phyloP scores from a whole-genome alignment of 208 protist species.

The Wallacemonas rigidus region DNA sequence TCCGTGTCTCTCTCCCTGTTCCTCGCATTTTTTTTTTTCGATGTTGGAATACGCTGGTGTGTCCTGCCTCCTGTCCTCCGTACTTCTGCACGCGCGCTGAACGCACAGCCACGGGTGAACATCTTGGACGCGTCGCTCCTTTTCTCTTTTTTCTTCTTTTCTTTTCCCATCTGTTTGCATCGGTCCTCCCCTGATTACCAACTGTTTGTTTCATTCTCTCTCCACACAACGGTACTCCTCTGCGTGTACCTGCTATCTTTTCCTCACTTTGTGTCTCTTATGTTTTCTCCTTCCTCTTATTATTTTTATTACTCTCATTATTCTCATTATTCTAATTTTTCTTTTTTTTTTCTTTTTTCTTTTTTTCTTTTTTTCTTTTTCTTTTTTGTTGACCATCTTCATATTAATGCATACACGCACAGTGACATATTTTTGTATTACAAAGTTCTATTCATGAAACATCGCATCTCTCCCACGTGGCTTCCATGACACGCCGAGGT shows the following conservation, averaged over 20 bases:
- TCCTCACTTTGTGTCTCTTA: neutral
- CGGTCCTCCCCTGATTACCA: no score
- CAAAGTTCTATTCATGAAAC: neutral
- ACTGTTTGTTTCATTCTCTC: no score
- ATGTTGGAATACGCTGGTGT: neutral
- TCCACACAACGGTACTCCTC: no score
- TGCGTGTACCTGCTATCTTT: no score
- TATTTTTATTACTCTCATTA: neutral
- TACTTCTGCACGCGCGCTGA: no score
- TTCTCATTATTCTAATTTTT: slow-evolving; percentile 8
- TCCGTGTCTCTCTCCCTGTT: no score
- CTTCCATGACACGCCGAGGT: neutral
- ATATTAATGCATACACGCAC: neutral
- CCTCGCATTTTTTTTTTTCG: neutral
- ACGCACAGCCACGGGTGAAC: no score
- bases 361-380: slow-evolving; percentile 11
- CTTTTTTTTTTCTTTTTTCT: slow-evolving; percentile 19
- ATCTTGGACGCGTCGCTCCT: neutral
- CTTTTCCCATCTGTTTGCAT: neutral
- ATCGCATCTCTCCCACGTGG: neutral
- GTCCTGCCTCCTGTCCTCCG: no score
- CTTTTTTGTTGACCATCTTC: neutral
- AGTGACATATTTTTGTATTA: neutral
- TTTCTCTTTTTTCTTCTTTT: slow-evolving; percentile 11
- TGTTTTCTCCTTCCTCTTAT: neutral